Base-by-base conservation (phyloP, 2,329 filamentous ascomycete genomes). In the Pestalotiopsis sp. region DNA sequence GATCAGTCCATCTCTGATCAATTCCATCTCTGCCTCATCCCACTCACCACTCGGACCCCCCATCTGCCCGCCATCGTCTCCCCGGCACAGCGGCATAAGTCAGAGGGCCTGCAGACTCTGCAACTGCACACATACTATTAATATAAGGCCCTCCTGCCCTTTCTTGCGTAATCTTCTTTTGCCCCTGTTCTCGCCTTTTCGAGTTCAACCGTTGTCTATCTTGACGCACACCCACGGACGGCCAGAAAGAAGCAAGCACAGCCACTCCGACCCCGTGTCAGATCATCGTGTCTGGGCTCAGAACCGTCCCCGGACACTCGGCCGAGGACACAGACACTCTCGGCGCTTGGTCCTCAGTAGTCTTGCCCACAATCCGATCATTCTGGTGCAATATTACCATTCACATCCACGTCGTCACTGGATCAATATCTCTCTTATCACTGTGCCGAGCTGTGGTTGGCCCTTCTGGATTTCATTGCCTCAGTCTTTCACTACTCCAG, bases 1-100 rank as follows among this genome's bases (percentile, higher is more conserved):
- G 77, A 79, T 79, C 77, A 79, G 77, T 77, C 72, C 71, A 74
- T 75, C 73, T 71, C 71, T 66, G 72, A 71, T 73, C 68, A 41
- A 66, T 70, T 64, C 38, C 72, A 63, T 63, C 67, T 66, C 49
- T 41, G 31, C 65, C 36, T 67, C 65, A 59, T 67, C 65, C 65
- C 65, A 31, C 66, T 61, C 64, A 31, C 61, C 63, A 60, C 69
- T 52, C 68, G 69, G 31, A 38, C 41, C 69, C 68, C 68, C 56
- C 70, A 71, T 69, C 68, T 70, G 70, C 68, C 45, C n/a, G 14
- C 62, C 20, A 45, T 39, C 62, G 62, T 45, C 38, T n/a, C 62
- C 31, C 31, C 38, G 41, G 62, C 62, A 12, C 38, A 25, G 39
- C 61, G 61, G 61, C 61, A 64, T 11, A 45, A 39, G 31, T 36